These are phyloP conservation scores for Aspergillus brasiliensis DNA, from an alignment of 2,329 filamentous ascomycete genomes.

Conservation along the genomic window DNA sequence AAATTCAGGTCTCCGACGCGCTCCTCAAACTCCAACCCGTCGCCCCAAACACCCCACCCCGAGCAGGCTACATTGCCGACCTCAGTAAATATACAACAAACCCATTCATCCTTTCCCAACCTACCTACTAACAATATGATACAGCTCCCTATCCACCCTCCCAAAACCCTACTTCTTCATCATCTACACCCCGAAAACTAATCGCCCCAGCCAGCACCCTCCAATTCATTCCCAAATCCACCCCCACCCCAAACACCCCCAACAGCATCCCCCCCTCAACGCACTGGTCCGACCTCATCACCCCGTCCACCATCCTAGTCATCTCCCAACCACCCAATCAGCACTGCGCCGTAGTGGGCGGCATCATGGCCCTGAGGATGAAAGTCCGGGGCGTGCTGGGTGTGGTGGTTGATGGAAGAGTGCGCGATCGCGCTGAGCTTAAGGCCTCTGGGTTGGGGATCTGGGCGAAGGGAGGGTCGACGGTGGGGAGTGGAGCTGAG, in stretches of 20 bases:
- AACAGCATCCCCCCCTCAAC: conserved; percentile 53
- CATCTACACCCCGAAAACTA: neutral
- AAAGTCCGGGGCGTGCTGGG: conserved; percentile 61
- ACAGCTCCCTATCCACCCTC: neutral
- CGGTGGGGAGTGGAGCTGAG: conserved; percentile 49
- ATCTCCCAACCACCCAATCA: conserved; percentile 67
- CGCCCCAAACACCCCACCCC: conserved; percentile 50
- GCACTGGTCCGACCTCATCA: conserved; percentile 70
- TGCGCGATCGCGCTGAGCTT: conserved; percentile 67
- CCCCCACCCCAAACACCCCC: conserved; percentile 40
- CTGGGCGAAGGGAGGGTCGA: conserved; percentile 47
- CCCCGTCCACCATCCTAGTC: conserved; percentile 63
- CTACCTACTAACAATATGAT: conserved; percentile 35
- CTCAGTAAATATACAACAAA: conserved; percentile 53
- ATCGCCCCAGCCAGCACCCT: neutral
- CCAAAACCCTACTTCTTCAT: neutral
- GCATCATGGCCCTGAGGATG: conserved; percentile 74
- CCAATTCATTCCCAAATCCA: conserved; percentile 42
- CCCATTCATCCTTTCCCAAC: conserved; percentile 18
- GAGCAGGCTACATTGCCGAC: conserved; percentile 68
- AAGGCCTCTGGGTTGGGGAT: conserved; percentile 58
- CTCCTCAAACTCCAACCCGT: conserved; percentile 65
- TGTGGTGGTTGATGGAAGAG: conserved; percentile 68
- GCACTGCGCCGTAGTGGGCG: conserved; percentile 72
- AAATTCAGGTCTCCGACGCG: conserved; percentile 66